A percentile compares a stretch with the other conserved stretches of the same genome.
phyloP scores from a whole-genome alignment of 305 asterid species.

The Striga hermonthica region DNA sequence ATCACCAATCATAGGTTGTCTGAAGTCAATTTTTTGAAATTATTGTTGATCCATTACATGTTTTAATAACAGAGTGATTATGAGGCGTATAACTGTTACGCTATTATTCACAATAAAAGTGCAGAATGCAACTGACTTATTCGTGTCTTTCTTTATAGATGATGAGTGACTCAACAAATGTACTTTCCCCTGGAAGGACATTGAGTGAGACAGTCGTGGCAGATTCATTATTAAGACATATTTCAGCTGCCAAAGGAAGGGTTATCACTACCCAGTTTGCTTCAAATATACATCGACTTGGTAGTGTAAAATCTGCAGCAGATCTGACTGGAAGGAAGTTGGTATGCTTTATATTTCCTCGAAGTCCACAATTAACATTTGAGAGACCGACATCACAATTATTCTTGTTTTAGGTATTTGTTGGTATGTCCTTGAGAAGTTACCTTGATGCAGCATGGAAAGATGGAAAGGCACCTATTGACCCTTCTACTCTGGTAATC shows the following conservation, averaged over 20 bases:
- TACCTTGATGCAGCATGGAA: conserved; percentile 99
- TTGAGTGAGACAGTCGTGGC: conserved; percentile 92
- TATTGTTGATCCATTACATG: conserved; percentile 10
- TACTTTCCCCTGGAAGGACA: conserved; percentile 97
- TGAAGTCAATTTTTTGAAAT: conserved; percentile 2
- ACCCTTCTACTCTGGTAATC: conserved; percentile 97
- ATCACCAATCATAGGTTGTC: not conserved
- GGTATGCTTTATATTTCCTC: conserved; percentile 47
- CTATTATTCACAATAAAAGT: conserved; percentile 9
- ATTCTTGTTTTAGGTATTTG: conserved; percentile 67
- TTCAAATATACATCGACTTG: conserved; percentile 96
- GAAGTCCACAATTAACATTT: conserved; percentile 22
- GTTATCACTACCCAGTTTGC: conserved; percentile 97
- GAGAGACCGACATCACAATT: conserved; percentile 27
- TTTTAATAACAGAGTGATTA: conserved; percentile 21
- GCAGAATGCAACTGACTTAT: conserved; percentile 27
- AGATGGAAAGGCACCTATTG: conserved; percentile 98
- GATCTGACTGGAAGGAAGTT: conserved; percentile 95
- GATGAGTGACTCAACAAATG: conserved; percentile 99
- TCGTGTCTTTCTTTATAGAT: conserved; percentile 52
- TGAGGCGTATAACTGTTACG: conserved; percentile 15
- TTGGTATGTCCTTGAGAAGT: conserved; percentile 98
- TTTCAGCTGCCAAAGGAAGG: conserved; percentile 85
- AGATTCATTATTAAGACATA: conserved; percentile 75
- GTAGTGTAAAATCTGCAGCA: conserved; percentile 98